Conservation (phyloP, 1,139 yeast genomes). For the Saccharomyces hybrid region DNA sequence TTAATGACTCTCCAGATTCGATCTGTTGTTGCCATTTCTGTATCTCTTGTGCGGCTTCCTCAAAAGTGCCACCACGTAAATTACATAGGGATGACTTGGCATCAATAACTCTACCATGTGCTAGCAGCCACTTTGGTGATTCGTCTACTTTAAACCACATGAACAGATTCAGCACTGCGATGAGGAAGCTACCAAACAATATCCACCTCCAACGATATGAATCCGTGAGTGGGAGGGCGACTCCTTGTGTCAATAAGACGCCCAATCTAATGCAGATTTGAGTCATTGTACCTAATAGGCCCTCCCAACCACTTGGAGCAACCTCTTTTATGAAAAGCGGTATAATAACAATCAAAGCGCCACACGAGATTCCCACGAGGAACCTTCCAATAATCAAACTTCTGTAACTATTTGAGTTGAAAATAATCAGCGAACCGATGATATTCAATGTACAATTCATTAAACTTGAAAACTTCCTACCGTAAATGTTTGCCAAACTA, state of each 20-base stretch:
- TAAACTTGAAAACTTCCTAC: constrained; percentile 54
- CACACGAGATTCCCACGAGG: constrained; percentile 79
- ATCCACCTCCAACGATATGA: constrained; percentile 65
- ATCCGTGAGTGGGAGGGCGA: constrained; percentile 64
- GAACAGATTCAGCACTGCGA: constrained; percentile 46
- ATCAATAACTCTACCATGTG: constrained; percentile 31
- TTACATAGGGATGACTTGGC: constrained; percentile 34
- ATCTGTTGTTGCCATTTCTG: constrained; percentile 19
- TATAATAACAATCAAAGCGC: constrained; percentile 77
- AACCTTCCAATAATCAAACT: constrained; percentile 61
- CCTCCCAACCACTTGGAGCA: constrained; percentile 60
- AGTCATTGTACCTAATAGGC: constrained; percentile 78
- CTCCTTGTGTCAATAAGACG: constrained; percentile 64
- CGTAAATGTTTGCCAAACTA: constrained; percentile 54
- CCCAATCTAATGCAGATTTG: constrained; percentile 83
- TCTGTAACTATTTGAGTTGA: constrained; percentile 41
- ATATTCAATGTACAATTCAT: constrained; percentile 48
- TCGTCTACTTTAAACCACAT: constrained; percentile 50
- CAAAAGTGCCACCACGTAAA: constrained; percentile 29
- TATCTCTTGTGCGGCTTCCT: constrained; percentile 29
- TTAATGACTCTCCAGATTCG: background rate
- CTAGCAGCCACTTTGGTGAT: constrained; percentile 74
- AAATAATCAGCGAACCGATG: constrained; percentile 63
- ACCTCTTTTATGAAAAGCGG: constrained; percentile 77
- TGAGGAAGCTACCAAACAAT: constrained; percentile 47